These are phyloP conservation scores for Hanseniaspora thailandica DNA, from an alignment of 805 yeast species.

Conservation along the genomic window DNA sequence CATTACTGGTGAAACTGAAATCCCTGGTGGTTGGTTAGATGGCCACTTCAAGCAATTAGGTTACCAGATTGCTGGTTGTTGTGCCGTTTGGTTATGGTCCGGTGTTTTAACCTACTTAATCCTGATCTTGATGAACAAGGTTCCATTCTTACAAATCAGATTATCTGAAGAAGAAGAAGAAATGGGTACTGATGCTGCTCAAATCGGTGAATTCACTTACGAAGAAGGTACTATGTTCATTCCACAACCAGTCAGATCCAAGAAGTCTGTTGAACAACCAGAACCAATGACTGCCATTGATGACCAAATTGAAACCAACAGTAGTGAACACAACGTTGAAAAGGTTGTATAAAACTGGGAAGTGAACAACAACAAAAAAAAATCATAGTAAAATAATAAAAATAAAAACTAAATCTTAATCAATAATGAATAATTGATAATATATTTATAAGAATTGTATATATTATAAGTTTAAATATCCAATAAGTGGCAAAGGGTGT, in stretches of 20 bases:
- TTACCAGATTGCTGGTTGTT: constrained; percentile 71
- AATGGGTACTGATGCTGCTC: constrained; percentile 75
- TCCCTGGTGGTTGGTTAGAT: constrained; percentile 80
- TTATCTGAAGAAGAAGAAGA: constrained; percentile 78
- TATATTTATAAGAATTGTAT: background rate
- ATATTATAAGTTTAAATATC: no score
- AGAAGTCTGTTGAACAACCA: constrained; percentile 26
- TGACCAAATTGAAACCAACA: constrained; percentile 25
- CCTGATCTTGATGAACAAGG: constrained; percentile 51
- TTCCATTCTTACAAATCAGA: constrained; percentile 75
- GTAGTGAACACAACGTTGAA: constrained; percentile 6
- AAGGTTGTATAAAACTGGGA: constrained; percentile 5
- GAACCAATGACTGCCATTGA: constrained; percentile 27
- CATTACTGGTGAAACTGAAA: constrained; percentile 43
- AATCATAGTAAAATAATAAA: background rate
- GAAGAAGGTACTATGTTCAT: constrained; percentile 53
- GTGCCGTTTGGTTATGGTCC: constrained; percentile 64
- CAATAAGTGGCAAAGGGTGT: no score
- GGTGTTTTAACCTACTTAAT: constrained; percentile 60
- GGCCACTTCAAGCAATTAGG: constrained; percentile 75
- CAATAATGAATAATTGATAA: background rate
- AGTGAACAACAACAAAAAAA: no score
- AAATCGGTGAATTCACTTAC: constrained; percentile 81
- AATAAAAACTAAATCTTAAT: background rate
- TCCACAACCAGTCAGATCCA: constrained; percentile 68